phyloP scores from a whole-genome alignment of 306 rosid species.

The Quercus alba region DNA sequence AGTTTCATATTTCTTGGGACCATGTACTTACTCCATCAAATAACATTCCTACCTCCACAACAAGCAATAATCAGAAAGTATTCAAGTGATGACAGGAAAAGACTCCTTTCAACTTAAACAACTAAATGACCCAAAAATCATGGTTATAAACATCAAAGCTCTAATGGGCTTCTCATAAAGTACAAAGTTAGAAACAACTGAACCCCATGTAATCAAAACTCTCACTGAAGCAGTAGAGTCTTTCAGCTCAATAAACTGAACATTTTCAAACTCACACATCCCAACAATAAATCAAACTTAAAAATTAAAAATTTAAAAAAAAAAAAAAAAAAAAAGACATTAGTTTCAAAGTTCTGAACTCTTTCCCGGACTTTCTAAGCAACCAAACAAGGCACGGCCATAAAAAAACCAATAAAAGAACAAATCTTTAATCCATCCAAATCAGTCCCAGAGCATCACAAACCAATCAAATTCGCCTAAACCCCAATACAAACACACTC shows the following conservation, averaged over 20 bases:
- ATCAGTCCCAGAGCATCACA: slow-evolving; percentile 15
- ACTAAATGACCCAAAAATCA: slow-evolving; percentile 9
- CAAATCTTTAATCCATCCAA: slow-evolving; percentile 11
- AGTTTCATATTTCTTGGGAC: background rate
- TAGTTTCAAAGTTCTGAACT: background rate
- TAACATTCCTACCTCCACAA: background rate
- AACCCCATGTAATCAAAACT: background rate
- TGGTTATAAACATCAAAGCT: background rate
- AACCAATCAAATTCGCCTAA: slow-evolving; percentile 10
- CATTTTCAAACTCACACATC: background rate
- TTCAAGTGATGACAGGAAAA: background rate
- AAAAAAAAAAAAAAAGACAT: background rate
- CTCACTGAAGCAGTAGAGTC: background rate
- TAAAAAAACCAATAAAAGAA: background rate
- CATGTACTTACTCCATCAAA: background rate
- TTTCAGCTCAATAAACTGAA: background rate
- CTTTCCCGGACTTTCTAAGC: background rate
- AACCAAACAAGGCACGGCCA: background rate
- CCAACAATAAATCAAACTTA: background rate
- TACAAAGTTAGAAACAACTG: background rate
- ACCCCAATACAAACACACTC: slow-evolving; percentile 24
- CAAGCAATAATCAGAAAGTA: background rate
- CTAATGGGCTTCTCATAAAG: background rate
- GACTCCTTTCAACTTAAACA: slow-evolving; percentile 19
- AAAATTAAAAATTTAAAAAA: too few relatives aligned